Percentiles rank a stretch among this genome's conserved stretches.
Conservation (phyloP, 2,329 filamentous ascomycete genomes). For the Cladosporium sp. region DNA sequence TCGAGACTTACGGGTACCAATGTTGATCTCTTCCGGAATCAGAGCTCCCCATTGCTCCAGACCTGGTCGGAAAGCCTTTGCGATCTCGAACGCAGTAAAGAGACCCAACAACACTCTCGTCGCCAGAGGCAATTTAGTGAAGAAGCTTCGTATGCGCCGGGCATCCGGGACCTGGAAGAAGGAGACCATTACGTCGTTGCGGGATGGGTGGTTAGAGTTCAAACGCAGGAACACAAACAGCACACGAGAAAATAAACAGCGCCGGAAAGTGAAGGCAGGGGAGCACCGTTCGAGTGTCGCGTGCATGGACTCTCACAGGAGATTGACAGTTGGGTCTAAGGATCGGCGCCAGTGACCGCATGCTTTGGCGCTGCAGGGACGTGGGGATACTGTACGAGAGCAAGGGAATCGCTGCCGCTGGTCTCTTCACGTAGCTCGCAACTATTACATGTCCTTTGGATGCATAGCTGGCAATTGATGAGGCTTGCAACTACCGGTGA, state of each 20-base stretch:
- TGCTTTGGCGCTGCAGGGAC: conserved; percentile 9
- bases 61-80: conserved; percentile 66
- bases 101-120: conserved; percentile 67
- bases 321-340: not conserved
- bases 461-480: not conserved
- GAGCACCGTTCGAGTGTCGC: not conserved
- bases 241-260: not conserved
- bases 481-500: not conserved
- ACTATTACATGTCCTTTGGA: not conserved
- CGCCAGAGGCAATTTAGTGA: conserved; percentile 81
- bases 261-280: not conserved
- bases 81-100: conserved; percentile 66
- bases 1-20: conserved; percentile 62
- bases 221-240: not conserved
- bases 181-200: conserved; percentile 37
- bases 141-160: conserved; percentile 70
- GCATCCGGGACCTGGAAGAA: conserved; percentile 62
- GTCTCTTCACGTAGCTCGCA: not conserved
- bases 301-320: conserved; percentile 9
- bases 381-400: not conserved
- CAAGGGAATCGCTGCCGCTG: not conserved
- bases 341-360: not conserved
- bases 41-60: conserved; percentile 74
- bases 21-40: conserved; percentile 68
- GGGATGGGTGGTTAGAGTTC: not conserved